phyloP scores from a whole-genome alignment of 768 basidiomycete species.

The Kwoniella pini region DNA sequence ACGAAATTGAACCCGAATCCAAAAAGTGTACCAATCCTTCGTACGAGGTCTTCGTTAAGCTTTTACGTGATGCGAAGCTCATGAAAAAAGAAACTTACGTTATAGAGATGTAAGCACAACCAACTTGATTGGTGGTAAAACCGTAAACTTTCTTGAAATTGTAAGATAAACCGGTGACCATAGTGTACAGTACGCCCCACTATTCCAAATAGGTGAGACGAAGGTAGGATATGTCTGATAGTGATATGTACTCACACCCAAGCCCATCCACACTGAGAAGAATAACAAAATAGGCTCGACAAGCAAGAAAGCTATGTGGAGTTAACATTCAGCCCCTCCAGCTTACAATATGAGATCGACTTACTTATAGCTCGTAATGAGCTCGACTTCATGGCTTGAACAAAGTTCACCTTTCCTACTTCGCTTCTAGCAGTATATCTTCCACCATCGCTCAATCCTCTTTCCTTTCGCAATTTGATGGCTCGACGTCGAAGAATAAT shows the following conservation, averaged over 20 bases:
- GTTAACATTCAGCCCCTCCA: background rate
- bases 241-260: slow-evolving; percentile 55
- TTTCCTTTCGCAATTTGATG: slow-evolving; percentile 64
- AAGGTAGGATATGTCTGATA: background rate
- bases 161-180: slow-evolving; percentile 60
- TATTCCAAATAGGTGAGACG: slow-evolving; percentile 1
- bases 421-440: slow-evolving; percentile 48
- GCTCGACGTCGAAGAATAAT: slow-evolving; percentile 72
- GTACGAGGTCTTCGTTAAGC: background rate
- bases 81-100: slow-evolving; percentile 34
- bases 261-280: slow-evolving; percentile 60
- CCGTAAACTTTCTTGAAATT: slow-evolving; percentile 64
- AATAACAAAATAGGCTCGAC: slow-evolving; percentile 75
- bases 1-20: slow-evolving; percentile 40
- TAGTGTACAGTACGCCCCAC: slow-evolving; percentile 74
- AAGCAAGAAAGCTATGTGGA: slow-evolving; percentile 61
- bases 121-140: slow-evolving; percentile 65
- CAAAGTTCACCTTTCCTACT: slow-evolving; percentile 40
- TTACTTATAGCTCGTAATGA: slow-evolving; percentile 71
- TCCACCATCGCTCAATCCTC: slow-evolving; percentile 59
- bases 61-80: background rate
- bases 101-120: slow-evolving; percentile 64
- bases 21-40: slow-evolving; percentile 32
- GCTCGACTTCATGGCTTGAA: slow-evolving; percentile 66
- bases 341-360: slow-evolving; percentile 24